Evolutionary conservation across 2,329 filamentous ascomycete species (phyloP).

Genomic region (Cladosporium sp.): DNA sequence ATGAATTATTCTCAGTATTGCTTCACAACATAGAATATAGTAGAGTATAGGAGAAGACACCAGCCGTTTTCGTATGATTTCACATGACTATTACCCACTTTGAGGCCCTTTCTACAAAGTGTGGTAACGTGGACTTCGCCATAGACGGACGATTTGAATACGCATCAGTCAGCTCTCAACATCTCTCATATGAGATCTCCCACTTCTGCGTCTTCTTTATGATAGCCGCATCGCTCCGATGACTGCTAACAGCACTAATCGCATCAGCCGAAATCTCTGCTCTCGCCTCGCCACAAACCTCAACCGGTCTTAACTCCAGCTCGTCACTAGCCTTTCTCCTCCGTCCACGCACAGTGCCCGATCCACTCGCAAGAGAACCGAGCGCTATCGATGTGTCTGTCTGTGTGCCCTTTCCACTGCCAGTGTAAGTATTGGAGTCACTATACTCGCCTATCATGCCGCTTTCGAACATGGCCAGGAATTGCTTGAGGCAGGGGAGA

Average conservation of each 20-base stretch:
- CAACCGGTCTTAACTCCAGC: not conserved
- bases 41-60: too few relatives aligned
- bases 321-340: not conserved
- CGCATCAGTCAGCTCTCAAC: not conserved
- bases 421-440: not conserved
- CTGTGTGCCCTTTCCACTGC: slow-evolving; percentile 2
- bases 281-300: not conserved
- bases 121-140: too few relatives aligned
- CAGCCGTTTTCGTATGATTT: too few relatives aligned
- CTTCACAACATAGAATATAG: too few relatives aligned
- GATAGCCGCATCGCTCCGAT: not conserved
- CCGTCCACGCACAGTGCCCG: not conserved
- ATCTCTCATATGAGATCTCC: slow-evolving; percentile 1
- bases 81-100: too few relatives aligned
- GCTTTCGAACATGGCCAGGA: slow-evolving; percentile 22
- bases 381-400: slow-evolving; percentile 4
- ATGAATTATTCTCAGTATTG: too few relatives aligned
- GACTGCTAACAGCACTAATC: not conserved
- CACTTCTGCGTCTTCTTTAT: slow-evolving; percentile 11
- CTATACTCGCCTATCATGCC: slow-evolving; percentile 10
- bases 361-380: not conserved
- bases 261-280: slow-evolving; percentile 1
- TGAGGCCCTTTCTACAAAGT: too few relatives aligned
- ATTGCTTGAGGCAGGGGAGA: slow-evolving; percentile 27
- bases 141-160: too few relatives aligned